Evolutionary conservation across 2,329 filamentous ascomycete species (phyloP).

Genomic region (Xylaria sp.): DNA sequence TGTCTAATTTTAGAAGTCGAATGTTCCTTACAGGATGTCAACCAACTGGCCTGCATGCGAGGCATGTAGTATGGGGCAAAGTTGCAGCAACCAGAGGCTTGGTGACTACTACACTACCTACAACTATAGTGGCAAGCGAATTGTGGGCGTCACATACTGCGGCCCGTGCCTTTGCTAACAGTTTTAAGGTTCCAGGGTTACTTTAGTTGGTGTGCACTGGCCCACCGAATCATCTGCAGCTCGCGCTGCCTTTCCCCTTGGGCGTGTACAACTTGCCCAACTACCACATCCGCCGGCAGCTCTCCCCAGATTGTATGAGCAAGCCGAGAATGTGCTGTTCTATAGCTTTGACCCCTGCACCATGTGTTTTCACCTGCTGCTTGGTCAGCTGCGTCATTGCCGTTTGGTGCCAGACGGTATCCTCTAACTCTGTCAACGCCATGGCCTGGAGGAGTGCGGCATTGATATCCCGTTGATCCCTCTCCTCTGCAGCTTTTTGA

Average conservation of each 20-base stretch:
- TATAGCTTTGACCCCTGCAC: conserved; percentile 30
- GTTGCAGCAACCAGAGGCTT: too few species aligned
- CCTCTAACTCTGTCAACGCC: conserved; percentile 41
- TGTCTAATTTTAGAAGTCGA: background rate
- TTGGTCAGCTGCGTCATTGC: conserved; percentile 31
- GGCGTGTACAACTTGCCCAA: background rate
- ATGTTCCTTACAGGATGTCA: background rate
- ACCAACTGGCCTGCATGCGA: background rate
- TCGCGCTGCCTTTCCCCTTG: background rate
- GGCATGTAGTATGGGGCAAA: background rate
- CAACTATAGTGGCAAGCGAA: too few species aligned
- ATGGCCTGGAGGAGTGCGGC: conserved; percentile 40
- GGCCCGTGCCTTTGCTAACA: too few species aligned
- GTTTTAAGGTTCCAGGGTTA: too few species aligned
- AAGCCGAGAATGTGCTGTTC: conserved; percentile 30
- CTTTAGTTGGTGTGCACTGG: too few species aligned
- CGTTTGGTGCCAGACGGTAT: conserved; percentile 39
- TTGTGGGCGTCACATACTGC: too few species aligned
- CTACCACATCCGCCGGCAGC: conserved; percentile 42
- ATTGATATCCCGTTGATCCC: conserved; percentile 37
- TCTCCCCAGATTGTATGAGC: conserved; percentile 12
- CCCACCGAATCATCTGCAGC: too few species aligned
- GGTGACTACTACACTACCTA: too few species aligned
- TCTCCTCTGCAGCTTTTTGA: conserved; percentile 31
- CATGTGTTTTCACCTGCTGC: conserved; percentile 33